A percentile compares a stretch with the other conserved stretches of the same genome.
phyloP scores from a whole-genome alignment of 805 yeast genomes.

The Dipodascus geniculatus region DNA sequence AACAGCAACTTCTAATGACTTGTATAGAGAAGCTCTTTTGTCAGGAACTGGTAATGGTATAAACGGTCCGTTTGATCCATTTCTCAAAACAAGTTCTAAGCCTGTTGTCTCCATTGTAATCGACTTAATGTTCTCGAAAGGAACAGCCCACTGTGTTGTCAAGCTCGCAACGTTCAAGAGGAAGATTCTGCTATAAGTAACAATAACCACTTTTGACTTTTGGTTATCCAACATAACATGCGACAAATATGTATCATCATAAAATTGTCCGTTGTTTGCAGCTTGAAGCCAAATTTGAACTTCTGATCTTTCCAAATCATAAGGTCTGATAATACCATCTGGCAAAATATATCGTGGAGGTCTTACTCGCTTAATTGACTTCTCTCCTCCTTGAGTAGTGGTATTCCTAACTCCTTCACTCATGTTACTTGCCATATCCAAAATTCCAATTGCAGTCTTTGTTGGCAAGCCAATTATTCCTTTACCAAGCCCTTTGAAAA shows the following conservation, averaged over 20 bases:
- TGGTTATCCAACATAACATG: slow-evolving; percentile 21
- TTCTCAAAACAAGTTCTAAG: slow-evolving; percentile 49
- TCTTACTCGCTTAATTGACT: slow-evolving; percentile 65
- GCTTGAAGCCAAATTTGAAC: background rate
- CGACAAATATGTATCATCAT: background rate
- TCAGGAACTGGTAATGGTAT: slow-evolving; percentile 65
- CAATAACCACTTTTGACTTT: slow-evolving; percentile 67
- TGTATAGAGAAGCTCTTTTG: slow-evolving; percentile 55
- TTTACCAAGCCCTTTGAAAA: slow-evolving; percentile 84
- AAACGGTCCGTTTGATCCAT: slow-evolving; percentile 49
- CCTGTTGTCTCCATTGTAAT: slow-evolving; percentile 75
- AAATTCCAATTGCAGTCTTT: slow-evolving; percentile 88
- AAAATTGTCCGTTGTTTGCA: background rate
- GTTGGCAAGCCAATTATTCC: slow-evolving; percentile 93
- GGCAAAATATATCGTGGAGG: slow-evolving; percentile 65
- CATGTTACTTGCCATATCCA: slow-evolving; percentile 84
- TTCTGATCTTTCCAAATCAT: slow-evolving; percentile 23
- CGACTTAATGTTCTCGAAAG: slow-evolving; percentile 51
- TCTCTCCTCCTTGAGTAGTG: slow-evolving; percentile 78
- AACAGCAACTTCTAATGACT: slow-evolving; percentile 69
- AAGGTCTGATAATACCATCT: slow-evolving; percentile 66
- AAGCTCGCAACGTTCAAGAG: slow-evolving; percentile 51
- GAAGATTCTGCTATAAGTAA: slow-evolving; percentile 60
- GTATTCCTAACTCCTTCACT: slow-evolving; percentile 91
- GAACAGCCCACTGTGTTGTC: slow-evolving; percentile 60